A percentile compares a stretch with the other conserved stretches of the same genome.
Evolutionary conservation across 2,329 filamentous ascomycete species (phyloP).

Genomic region (Lojkania enalia): DNA sequence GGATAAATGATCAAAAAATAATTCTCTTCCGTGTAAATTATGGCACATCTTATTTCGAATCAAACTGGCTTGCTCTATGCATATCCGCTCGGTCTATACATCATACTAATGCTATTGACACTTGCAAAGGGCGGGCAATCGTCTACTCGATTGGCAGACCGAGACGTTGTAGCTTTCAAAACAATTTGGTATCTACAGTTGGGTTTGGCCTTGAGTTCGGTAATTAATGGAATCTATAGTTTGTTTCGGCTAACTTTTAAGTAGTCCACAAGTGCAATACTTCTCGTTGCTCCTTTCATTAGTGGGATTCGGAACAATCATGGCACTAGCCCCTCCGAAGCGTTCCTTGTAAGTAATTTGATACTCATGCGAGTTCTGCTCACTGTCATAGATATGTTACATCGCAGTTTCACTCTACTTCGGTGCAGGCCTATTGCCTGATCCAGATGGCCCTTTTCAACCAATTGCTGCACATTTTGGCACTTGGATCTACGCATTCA

Average conservation of each 20-base stretch:
- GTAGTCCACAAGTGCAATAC: background rate
- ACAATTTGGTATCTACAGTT: background rate
- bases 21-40: too few relatives aligned
- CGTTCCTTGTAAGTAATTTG: background rate
- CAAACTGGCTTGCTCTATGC: background rate
- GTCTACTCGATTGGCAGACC: background rate
- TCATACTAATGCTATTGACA: background rate
- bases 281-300: background rate
- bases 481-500: background rate
- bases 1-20: too few relatives aligned
- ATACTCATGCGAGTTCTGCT: background rate
- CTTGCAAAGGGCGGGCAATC: background rate
- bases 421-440: slow-evolving; percentile 1
- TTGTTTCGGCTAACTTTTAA: background rate
- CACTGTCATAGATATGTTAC: background rate
- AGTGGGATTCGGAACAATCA: background rate
- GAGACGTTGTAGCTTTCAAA: background rate
- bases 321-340: background rate
- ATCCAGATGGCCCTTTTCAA: slow-evolving; percentile 1
- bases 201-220: background rate
- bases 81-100: background rate
- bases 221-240: background rate
- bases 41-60: too few relatives aligned
- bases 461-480: background rate
- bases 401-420: slow-evolving; percentile 4